phyloP scores from a whole-genome alignment of 139 green algal genomes.

The Chlamydomonas incerta region DNA sequence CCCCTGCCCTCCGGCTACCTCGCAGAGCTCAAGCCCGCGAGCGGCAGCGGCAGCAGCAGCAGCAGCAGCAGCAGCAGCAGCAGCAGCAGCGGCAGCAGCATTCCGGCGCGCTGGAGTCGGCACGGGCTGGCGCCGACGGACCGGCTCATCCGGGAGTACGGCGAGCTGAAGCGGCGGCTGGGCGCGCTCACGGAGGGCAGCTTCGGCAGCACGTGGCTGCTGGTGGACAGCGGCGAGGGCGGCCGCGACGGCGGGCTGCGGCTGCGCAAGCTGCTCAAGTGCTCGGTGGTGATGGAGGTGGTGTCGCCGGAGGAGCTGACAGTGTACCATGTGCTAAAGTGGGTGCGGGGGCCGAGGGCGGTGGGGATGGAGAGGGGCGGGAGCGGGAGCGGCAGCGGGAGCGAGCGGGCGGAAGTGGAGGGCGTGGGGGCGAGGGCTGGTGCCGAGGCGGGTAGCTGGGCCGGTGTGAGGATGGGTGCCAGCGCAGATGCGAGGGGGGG shows the following conservation, averaged over 20 bases:
- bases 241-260: conserved; percentile 14
- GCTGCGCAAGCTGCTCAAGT: conserved; percentile 36
- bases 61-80: conserved; percentile 40
- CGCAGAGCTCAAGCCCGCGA: no score
- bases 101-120: neutral
- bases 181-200: neutral
- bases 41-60: no score
- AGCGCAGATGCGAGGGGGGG: no score
- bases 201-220: conserved; percentile 27
- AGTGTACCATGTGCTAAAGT: conserved; percentile 89
- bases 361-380: no score
- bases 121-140: no score
- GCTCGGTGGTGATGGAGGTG: conserved; percentile 60
- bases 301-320: conserved; percentile 80
- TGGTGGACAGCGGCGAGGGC: conserved; percentile 39
- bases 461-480: no score
- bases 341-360: no score
- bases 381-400: no score
- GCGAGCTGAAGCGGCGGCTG: conserved; percentile 10
- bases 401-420: no score
- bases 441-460: no score
- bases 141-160: neutral
- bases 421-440: no score
- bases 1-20: neutral
- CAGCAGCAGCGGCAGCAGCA: neutral